Base-by-base conservation (phyloP, 1,284 basidiomycete species). In the Fistulina hepatica region DNA sequence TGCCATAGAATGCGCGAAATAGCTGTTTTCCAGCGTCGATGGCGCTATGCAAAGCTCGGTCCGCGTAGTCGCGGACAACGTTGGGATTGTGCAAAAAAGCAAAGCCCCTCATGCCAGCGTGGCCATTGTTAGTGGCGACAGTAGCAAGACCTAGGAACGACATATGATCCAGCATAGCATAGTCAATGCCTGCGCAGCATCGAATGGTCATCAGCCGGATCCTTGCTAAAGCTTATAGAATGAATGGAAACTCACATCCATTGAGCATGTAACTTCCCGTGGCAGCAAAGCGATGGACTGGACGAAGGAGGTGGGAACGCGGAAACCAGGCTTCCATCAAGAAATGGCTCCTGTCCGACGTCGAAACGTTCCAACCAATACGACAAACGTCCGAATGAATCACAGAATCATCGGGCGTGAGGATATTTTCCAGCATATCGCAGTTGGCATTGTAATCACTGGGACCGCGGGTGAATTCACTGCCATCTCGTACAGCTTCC, bases 121-220 rank as follows among this genome's bases (percentile, higher is more conserved):
- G 54, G 5, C 56, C 56, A 31, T 52, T 55, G 44, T 58, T 50
- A 2, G 52, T 46, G 4, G 44, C 54, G 21, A 56, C 41, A 7
- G 49, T 45, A 3, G 53, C 54, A 33, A 46, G 44, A 17, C 51
- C 45, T 4, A 55, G 36, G 3, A 48, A 42, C 8, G 51, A 33
- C 8, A 51, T 49, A 17, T 53, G 52, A 33, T 46, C 44, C 4
- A 57, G 42, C 11, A 48, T 41, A 4, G 13, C 16, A 30, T 56
- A 57, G 21, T 48, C 41, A 22, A 56, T 52, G 30, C 52, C 55
- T 57, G 34, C n/a, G n/a, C n/a, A 4, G 21, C 16, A 17, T 10
- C 15, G n/a, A n/a, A n/a, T 27, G 25, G 11, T 28, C 10, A 5
- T 13, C 4, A 21, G 23, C 36, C 8, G 19, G 10, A 32, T 7